Conservation (phyloP, 495 filamentous ascomycete species). For the Penicillium longicatenatum region DNA sequence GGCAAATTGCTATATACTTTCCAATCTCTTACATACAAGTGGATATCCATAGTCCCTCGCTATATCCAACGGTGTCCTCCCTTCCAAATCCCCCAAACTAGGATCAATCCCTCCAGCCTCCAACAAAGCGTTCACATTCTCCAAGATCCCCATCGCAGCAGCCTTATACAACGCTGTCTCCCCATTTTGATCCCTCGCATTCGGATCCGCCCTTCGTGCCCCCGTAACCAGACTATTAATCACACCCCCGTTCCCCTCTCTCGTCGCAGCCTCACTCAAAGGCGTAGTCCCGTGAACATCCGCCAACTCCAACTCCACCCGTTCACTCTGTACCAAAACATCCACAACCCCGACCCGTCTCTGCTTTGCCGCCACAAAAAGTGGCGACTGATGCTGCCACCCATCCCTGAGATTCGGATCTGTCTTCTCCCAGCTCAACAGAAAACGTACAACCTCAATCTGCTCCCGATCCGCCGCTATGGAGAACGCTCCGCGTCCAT, state of each 20-base stretch:
- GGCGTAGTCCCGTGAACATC: conserved; percentile 25
- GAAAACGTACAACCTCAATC: conserved; percentile 18
- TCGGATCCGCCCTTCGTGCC: conserved; percentile 14
- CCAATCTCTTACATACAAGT: conserved; percentile 3
- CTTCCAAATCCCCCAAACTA: not conserved
- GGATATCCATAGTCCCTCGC: not conserved
- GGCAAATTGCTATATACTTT: not conserved
- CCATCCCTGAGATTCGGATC: conserved; percentile 25
- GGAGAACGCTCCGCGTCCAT: conserved; percentile 23
- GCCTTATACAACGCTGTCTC: conserved; percentile 26
- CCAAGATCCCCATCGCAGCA: conserved; percentile 18
- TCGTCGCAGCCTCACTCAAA: conserved; percentile 18
- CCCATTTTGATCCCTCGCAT: conserved; percentile 21
- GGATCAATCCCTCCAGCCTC: conserved; percentile 10
- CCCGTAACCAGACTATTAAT: conserved; percentile 17
- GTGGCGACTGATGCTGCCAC: conserved; percentile 25
- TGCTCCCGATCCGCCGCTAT: conserved; percentile 20
- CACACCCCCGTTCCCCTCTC: conserved; percentile 1
- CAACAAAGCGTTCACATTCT: conserved; percentile 21
- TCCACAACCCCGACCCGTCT: conserved; percentile 19
- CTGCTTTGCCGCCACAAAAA: conserved; percentile 21
- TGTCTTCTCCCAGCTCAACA: conserved; percentile 23
- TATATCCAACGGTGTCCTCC: not conserved
- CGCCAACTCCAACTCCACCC: conserved; percentile 22
- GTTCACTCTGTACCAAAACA: conserved; percentile 14